Evolutionary conservation across 371 early-diverging fungal species (phyloP).

Genomic region (Saksenaea vasiformis): DNA sequence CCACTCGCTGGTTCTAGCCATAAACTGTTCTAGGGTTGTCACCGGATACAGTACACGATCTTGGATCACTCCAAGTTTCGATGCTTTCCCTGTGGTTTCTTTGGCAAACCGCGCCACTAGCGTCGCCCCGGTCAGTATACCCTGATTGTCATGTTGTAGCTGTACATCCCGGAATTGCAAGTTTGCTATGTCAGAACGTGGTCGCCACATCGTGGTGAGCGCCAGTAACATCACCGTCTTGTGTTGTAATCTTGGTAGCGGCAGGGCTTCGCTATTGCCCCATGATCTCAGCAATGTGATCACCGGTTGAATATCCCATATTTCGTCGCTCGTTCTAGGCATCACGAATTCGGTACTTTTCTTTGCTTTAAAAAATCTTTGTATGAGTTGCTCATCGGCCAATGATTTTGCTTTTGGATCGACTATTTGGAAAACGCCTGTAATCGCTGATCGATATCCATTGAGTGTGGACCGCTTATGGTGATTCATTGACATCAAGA

Average conservation of each 20-base stretch:
- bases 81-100: neutral
- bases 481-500: too few species aligned
- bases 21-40: too few species aligned
- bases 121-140: neutral
- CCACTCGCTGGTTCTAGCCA: too few species aligned
- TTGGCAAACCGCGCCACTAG: neutral
- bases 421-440: neutral
- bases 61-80: neutral
- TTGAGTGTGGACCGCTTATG: neutral
- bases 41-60: neutral
- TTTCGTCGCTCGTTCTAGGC: neutral
- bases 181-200: constrained; percentile 17
- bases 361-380: neutral
- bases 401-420: neutral
- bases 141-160: neutral
- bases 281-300: neutral
- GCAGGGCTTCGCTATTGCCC: neutral
- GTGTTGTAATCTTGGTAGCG: constrained; percentile 15
- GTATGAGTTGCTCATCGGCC: neutral
- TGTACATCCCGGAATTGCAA: constrained; percentile 17
- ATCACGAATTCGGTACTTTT: neutral
- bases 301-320: neutral
- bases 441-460: neutral
- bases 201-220: constrained; percentile 20
- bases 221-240: constrained; percentile 14